Conservation (phyloP, 2,329 filamentous ascomycete genomes). For the Cordyceps fumosorosea region DNA sequence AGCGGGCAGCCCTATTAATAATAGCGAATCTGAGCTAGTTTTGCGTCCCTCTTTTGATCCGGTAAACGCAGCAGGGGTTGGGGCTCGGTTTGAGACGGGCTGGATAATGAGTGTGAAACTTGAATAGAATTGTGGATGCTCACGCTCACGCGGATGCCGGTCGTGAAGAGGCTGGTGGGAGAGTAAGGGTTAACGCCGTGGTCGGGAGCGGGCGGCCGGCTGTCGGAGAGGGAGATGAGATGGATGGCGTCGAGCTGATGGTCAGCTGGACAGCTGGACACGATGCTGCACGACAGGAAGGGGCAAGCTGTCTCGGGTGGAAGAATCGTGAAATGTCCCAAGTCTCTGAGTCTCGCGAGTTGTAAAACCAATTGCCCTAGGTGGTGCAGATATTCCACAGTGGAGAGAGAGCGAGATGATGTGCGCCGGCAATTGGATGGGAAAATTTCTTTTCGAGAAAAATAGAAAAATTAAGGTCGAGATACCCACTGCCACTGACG, state of each 20-base stretch:
- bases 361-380: neutral
- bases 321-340: neutral
- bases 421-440: neutral
- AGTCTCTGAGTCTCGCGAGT: neutral
- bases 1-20: conserved; percentile 7
- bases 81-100: conserved; percentile 9
- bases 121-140: conserved; percentile 11
- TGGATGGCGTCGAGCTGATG: neutral
- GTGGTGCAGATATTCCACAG: neutral
- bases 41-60: neutral
- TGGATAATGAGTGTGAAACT: neutral
- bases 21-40: conserved; percentile 7
- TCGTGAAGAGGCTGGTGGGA: conserved; percentile 4
- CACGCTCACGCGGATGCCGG: conserved; percentile 1
- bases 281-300: neutral
- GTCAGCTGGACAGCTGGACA: conserved; percentile 6
- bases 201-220: conserved; percentile 2
- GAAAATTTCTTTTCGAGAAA: conserved; percentile 2
- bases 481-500: conserved; percentile 4
- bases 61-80: conserved; percentile 5
- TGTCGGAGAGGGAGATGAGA: conserved; percentile 6
- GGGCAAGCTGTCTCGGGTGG: neutral
- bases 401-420: neutral
- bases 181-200: neutral
- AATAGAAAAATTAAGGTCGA: conserved; percentile 7